phyloP scores from a whole-genome alignment of 441 rosid species.

The Breynia disticha region DNA sequence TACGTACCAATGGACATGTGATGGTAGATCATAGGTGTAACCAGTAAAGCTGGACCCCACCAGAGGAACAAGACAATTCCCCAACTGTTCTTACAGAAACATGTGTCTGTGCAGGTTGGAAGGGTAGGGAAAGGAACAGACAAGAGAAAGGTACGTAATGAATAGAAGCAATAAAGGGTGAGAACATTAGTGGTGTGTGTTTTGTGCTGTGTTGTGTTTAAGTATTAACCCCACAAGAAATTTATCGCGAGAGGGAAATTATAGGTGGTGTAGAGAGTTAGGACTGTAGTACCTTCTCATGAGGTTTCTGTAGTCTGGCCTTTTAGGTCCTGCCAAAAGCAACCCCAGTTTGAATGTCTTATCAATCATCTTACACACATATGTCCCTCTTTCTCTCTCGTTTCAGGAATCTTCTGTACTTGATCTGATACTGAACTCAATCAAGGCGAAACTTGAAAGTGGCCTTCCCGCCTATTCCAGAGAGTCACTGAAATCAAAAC shows the following conservation, averaged over 20 bases:
- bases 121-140: neutral
- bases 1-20: neutral
- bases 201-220: too few species aligned
- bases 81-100: neutral
- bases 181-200: too few species aligned
- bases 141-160: neutral
- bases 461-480: constrained; percentile 1
- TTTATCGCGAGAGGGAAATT: too few species aligned
- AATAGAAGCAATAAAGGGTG: neutral
- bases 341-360: neutral
- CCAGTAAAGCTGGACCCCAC: neutral
- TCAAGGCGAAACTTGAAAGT: too few species aligned
- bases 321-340: constrained; percentile 8
- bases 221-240: too few species aligned
- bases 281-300: neutral
- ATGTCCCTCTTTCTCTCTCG: neutral
- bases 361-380: neutral
- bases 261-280: too few species aligned
- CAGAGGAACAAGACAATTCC: constrained; percentile 2
- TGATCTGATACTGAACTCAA: neutral
- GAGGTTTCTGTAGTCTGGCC: neutral
- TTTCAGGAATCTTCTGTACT: constrained; percentile 2
- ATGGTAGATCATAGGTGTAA: neutral
- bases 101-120: neutral
- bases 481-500: neutral